These are phyloP conservation scores for Solanum etuberosum DNA, from an alignment of 257 asterid genomes.

Conservation along the genomic window DNA sequence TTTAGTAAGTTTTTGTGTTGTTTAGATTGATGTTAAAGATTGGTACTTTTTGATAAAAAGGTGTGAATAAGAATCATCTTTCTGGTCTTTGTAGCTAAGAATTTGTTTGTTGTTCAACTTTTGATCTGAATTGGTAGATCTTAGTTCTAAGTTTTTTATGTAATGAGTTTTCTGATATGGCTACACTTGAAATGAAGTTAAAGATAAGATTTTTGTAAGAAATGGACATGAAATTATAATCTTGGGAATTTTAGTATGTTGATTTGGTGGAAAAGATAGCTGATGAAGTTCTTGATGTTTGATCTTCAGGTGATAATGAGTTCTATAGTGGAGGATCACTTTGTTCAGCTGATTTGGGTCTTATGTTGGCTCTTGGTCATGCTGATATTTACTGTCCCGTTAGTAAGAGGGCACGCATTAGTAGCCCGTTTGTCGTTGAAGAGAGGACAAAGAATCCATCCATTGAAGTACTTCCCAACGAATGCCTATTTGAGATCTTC, in stretches of 20 bases:
- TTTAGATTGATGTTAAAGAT: background rate
- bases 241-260: background rate
- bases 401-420: conserved; percentile 58
- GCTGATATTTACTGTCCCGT: conserved; percentile 64
- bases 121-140: background rate
- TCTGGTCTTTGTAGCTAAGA: background rate
- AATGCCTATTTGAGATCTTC: conserved; percentile 86
- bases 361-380: conserved; percentile 44
- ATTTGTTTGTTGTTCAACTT: background rate
- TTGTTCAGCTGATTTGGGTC: conserved; percentile 54
- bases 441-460: conserved; percentile 31
- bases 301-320: conserved; percentile 66
- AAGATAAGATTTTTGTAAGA: background rate
- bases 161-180: background rate
- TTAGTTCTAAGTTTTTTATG: background rate
- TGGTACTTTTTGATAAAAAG: background rate
- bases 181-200: background rate
- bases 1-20: background rate
- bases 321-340: conserved; percentile 34
- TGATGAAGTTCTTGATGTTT: background rate
- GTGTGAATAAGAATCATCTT: background rate
- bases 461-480: conserved; percentile 70
- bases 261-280: background rate
- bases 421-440: conserved; percentile 28
- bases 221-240: background rate